These are phyloP conservation scores for Pythium myriotylum DNA, from an alignment of 352 stramenopile genomes.

Conservation along the genomic window DNA sequence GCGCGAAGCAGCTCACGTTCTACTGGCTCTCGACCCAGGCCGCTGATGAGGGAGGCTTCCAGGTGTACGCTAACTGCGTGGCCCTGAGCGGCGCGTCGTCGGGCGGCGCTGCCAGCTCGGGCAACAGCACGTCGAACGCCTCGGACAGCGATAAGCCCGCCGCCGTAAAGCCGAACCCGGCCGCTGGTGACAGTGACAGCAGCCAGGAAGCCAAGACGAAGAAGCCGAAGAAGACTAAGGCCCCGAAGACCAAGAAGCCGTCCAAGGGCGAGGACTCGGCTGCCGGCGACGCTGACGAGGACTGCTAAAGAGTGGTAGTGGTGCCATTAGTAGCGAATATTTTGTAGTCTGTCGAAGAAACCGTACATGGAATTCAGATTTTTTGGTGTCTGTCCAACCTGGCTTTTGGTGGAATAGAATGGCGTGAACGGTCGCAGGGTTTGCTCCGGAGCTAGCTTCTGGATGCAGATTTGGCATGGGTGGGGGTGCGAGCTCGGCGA, in stretches of 20 bases:
- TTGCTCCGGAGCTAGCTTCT: no score
- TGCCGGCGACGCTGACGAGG: neutral
- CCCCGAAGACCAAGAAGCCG: constrained; percentile 10
- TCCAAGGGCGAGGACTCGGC: neutral
- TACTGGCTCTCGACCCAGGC: constrained; percentile 50
- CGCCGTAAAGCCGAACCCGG: constrained; percentile 2
- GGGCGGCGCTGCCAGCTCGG: neutral
- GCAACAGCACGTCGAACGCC: constrained; percentile 5
- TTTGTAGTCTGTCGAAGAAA: no score
- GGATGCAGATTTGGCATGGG: constrained; percentile 15
- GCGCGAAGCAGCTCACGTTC: constrained; percentile 34
- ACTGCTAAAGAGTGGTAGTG: neutral
- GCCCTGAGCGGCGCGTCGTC: constrained; percentile 1
- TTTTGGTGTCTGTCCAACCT: no score
- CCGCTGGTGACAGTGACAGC: neutral
- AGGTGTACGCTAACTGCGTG: constrained; percentile 45
- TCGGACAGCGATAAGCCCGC: constrained; percentile 2
- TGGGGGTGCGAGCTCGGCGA: constrained; percentile 8
- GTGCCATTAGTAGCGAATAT: neutral
- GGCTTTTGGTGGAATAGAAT: no score
- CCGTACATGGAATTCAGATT: no score
- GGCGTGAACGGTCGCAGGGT: constrained; percentile 1
- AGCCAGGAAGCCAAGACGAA: constrained; percentile 1
- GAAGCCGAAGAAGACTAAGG: constrained; percentile 6
- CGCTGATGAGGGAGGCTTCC: constrained; percentile 27